Conservation (phyloP, 768 basidiomycete genomes). For the Tubosaeta brunneosetosa region DNA sequence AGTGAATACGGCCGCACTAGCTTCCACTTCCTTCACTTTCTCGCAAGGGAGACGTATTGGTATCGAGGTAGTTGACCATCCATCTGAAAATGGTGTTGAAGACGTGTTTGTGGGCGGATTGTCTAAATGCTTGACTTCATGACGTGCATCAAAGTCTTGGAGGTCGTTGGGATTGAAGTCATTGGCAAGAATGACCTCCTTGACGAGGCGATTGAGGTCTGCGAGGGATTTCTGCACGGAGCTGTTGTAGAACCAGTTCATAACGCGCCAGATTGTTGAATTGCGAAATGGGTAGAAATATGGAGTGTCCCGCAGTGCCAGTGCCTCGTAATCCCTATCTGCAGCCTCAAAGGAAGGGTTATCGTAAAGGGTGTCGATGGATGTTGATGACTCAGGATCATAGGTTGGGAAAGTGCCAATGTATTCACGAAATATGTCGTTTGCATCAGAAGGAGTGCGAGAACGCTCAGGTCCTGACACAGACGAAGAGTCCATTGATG, state of each 20-base stretch:
- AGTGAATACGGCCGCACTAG: not conserved
- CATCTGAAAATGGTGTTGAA: not conserved
- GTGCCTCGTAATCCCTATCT: not conserved
- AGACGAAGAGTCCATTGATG: not conserved
- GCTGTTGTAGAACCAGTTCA: not conserved
- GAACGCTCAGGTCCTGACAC: too few relatives aligned
- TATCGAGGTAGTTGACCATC: constrained; percentile 10
- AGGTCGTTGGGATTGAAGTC: not conserved
- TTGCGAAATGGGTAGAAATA: not conserved
- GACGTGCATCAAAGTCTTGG: not conserved
- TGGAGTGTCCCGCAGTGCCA: not conserved
- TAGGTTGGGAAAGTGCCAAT: not conserved
- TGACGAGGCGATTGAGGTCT: not conserved
- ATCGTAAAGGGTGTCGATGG: not conserved
- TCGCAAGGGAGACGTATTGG: constrained; percentile 4
- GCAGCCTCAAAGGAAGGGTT: not conserved
- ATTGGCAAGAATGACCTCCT: not conserved
- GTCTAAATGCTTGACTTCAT: not conserved
- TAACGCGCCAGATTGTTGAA: not conserved
- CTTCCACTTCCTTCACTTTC: not conserved
- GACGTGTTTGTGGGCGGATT: not conserved
- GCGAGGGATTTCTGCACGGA: not conserved
- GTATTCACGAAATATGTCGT: not conserved
- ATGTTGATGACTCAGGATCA: not conserved
- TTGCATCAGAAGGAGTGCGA: not conserved